These are phyloP conservation scores for Quercus ilex DNA, from an alignment of 306 rosid species.

Conservation along the genomic window DNA sequence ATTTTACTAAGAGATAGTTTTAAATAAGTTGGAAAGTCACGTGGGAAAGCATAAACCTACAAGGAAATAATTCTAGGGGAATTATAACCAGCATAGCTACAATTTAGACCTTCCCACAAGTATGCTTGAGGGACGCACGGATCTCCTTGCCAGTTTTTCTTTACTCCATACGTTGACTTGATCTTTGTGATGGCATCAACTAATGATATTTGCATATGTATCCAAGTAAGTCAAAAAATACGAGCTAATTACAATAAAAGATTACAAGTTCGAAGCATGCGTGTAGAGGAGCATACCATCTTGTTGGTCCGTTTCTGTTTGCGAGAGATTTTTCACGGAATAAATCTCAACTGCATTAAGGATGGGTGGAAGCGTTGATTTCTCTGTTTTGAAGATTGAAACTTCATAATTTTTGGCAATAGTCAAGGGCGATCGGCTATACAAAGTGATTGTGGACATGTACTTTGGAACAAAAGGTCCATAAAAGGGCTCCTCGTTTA, in stretches of 20 bases:
- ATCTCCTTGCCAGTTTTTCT: constrained; percentile 57
- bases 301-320: constrained; percentile 24
- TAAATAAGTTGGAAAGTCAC: background rate
- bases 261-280: background rate
- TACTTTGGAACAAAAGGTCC: constrained; percentile 1
- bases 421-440: background rate
- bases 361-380: constrained; percentile 41
- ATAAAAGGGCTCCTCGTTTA: background rate
- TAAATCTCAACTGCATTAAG: constrained; percentile 40
- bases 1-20: background rate
- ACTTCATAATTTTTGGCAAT: background rate
- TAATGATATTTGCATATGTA: constrained; percentile 7
- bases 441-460: accelerated
- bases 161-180: constrained; percentile 38
- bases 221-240: background rate
- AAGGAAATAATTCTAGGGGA: constrained; percentile 46
- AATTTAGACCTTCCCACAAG: constrained; percentile 51
- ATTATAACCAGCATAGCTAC: constrained; percentile 21
- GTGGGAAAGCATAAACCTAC: constrained; percentile 29
- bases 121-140: constrained; percentile 57
- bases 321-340: constrained; percentile 6
- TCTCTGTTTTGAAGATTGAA: background rate
- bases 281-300: constrained; percentile 22
- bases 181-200: constrained; percentile 51
- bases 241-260: background rate